Percentiles rank a stretch among this genome's conserved stretches.
Conservation (phyloP, 768 basidiomycete species). For the Lactarius sanguifluus region DNA sequence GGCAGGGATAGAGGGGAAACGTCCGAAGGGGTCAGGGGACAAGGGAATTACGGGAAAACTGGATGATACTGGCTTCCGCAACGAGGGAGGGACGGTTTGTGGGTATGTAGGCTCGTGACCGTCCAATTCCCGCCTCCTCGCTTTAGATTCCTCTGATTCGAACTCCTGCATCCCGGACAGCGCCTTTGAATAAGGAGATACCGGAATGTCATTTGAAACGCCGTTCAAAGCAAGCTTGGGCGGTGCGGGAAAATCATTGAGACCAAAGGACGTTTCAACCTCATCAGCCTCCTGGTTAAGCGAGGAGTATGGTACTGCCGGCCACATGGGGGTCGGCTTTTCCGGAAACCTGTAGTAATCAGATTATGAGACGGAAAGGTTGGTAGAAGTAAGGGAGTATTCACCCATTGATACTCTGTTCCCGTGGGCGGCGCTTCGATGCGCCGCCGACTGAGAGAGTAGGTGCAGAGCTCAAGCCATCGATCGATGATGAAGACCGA, state of each 20-base stretch:
- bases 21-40: slow-evolving; percentile 82
- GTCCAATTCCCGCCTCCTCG: slow-evolving; percentile 46
- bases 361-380: not conserved
- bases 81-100: slow-evolving; percentile 37
- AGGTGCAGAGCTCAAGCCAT: slow-evolving; percentile 11
- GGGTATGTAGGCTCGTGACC: slow-evolving; percentile 52
- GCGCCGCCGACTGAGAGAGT: not conserved
- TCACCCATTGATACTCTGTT: slow-evolving; percentile 20
- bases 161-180: slow-evolving; percentile 44
- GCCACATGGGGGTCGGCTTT: slow-evolving; percentile 36
- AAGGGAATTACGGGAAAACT: slow-evolving; percentile 72
- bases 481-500: slow-evolving; percentile 24
- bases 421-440: not conserved
- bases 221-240: slow-evolving; percentile 70
- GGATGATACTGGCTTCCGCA: slow-evolving; percentile 32
- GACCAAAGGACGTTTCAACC: slow-evolving; percentile 8
- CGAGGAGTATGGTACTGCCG: slow-evolving; percentile 46
- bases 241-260: slow-evolving; percentile 47
- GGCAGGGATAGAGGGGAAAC: slow-evolving; percentile 52
- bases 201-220: slow-evolving; percentile 59
- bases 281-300: slow-evolving; percentile 30
- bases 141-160: slow-evolving; percentile 44
- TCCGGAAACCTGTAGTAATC: slow-evolving; percentile 8
- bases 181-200: slow-evolving; percentile 37
- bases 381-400: slow-evolving; percentile 4